Conservation (phyloP, 129 eudicot genomes). For the Heracleum sosnowskyi region DNA sequence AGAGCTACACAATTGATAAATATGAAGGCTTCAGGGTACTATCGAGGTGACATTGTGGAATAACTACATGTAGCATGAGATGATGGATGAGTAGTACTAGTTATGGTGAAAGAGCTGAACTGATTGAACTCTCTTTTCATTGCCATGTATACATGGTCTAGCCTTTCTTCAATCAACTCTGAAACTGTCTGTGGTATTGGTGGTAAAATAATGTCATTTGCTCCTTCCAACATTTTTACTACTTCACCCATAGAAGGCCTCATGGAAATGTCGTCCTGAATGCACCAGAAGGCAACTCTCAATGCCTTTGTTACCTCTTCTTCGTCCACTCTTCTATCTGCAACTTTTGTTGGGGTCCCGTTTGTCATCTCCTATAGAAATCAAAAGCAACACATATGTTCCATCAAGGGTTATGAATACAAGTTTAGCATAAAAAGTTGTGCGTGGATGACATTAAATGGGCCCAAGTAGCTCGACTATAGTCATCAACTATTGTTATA, state of each 20-base stretch:
- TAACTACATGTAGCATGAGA: slow-evolving; percentile 95
- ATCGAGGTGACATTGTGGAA: slow-evolving; percentile 93
- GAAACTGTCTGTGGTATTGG: slow-evolving; percentile 89
- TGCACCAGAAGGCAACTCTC: slow-evolving; percentile 88
- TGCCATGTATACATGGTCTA: slow-evolving; percentile 86
- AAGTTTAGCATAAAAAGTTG: background rate
- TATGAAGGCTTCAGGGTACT: background rate
- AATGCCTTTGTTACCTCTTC: slow-evolving; percentile 60
- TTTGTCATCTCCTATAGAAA: slow-evolving; percentile 55
- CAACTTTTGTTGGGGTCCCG: slow-evolving; percentile 59
- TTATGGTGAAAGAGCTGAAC: slow-evolving; percentile 60
- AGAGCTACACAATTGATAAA: background rate
- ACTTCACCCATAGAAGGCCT: slow-evolving; percentile 98
- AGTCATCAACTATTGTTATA: no score
- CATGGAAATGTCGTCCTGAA: slow-evolving; percentile 76
- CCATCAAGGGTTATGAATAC: background rate
- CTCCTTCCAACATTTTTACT: slow-evolving; percentile 89
- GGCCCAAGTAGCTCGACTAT: no score
- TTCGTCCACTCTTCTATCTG: slow-evolving; percentile 60
- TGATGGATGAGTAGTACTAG: slow-evolving; percentile 49
- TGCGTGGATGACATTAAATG: background rate
- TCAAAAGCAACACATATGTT: background rate
- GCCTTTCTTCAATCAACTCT: slow-evolving; percentile 84
- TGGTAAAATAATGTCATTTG: slow-evolving; percentile 58
- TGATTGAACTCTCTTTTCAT: slow-evolving; percentile 83